Percentiles rank a stretch among this genome's conserved stretches.
Conservation (phyloP, 192 early-diverging fungal genomes). For the Paraglomus occultum region DNA sequence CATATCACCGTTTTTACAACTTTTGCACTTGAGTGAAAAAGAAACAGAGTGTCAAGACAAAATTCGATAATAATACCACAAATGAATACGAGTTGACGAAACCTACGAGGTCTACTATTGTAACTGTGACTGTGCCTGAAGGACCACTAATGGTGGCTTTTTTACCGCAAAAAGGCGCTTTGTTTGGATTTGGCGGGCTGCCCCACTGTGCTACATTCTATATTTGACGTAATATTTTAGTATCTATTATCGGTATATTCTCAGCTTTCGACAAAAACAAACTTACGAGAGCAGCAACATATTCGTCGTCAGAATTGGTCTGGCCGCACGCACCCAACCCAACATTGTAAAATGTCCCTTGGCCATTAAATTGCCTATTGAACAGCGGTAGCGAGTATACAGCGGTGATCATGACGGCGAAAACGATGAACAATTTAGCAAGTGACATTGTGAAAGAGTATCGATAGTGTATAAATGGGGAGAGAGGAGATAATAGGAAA, state of each 20-base stretch:
- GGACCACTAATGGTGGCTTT: not conserved
- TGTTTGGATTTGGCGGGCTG: conserved; percentile 1
- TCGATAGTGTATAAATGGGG: too few relatives aligned
- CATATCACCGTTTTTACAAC: not conserved
- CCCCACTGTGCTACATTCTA: not conserved
- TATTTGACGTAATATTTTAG: too few relatives aligned
- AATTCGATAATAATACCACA: too few relatives aligned
- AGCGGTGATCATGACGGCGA: too few relatives aligned
- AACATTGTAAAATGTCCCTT: conserved; percentile 55
- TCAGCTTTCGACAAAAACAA: not conserved
- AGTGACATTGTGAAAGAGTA: too few relatives aligned
- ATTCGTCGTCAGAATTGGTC: conserved; percentile 42
- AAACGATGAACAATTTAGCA: too few relatives aligned
- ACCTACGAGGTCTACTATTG: not conserved
- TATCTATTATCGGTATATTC: too few relatives aligned
- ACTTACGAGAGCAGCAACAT: conserved; percentile 51
- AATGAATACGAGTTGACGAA: too few relatives aligned
- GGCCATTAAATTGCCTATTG: conserved; percentile 40
- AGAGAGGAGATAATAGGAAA: too few relatives aligned
- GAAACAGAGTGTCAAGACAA: too few relatives aligned
- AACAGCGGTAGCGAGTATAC: too few relatives aligned
- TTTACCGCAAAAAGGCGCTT: not conserved
- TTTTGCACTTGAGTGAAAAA: not conserved
- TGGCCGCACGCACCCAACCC: conserved; percentile 58
- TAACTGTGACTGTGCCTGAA: not conserved